These are phyloP conservation scores for Withania somnifera DNA, from an alignment of 305 asterid genomes.

Conservation along the genomic window DNA sequence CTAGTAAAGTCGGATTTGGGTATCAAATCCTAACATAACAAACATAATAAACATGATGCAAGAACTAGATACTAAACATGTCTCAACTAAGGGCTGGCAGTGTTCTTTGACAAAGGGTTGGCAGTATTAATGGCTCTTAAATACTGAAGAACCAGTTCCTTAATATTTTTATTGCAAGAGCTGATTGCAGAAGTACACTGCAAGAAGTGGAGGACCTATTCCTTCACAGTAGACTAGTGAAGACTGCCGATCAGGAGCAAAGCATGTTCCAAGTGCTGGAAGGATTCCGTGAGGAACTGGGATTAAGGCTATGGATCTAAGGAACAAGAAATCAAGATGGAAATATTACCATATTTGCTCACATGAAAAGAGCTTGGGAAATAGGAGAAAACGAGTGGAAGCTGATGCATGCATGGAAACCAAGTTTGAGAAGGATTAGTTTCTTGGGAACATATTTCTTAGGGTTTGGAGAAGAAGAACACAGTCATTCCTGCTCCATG, in stretches of 20 bases:
- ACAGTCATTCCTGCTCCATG: too few species aligned
- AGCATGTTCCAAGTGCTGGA: neutral
- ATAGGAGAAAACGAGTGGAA: neutral
- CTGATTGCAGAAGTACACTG: neutral
- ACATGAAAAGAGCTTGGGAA: neutral
- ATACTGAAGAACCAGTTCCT: neutral
- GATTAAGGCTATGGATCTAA: neutral
- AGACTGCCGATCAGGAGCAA: neutral
- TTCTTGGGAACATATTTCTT: too few species aligned
- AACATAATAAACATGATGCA: neutral
- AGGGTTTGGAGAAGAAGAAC: too few species aligned
- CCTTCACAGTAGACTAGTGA: neutral
- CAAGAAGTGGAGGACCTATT: neutral
- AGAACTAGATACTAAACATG: neutral
- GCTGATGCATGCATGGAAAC: neutral
- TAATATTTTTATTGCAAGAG: neutral
- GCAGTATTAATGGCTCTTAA: too few species aligned
- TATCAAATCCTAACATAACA: too few species aligned
- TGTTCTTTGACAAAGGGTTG: neutral
- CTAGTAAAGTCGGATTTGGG: too few species aligned
- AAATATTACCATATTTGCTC: neutral
- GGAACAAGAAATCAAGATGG: neutral
- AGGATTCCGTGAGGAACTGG: neutral
- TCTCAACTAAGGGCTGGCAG: neutral
- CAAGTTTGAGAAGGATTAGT: neutral